Evolutionary conservation across 1,284 basidiomycete genomes (phyloP), one percentile per base, ranked within the genome.

Genomic region (Naganishia sp.): DNA sequence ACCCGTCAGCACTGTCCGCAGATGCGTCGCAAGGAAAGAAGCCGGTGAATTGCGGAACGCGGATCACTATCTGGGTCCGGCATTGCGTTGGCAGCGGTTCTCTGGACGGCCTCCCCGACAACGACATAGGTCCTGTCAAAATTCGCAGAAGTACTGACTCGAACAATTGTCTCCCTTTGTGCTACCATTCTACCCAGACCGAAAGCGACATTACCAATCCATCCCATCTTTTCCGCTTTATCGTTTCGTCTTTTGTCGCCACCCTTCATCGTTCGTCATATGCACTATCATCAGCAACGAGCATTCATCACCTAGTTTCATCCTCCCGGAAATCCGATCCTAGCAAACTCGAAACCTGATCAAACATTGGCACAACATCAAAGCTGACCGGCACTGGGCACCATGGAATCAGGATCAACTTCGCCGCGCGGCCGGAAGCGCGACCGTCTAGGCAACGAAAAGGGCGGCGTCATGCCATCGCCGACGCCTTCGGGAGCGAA

Each of bases 371-470:
- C 58, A 28, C 45, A 58, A 11, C 28, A 42, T 58, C 28, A 32
- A 35, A 32, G 46, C 25, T 31, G 43, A 17, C 31, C 23, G 56
- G 31, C 23, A 25, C 18, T 32, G 56, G 21, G 31, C 11, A 61
- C 21, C 58, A 61, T 61, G 58, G 58, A 61, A 42, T 61, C 58
- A 51, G 58, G 58, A 35, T 50, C 58, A 32, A 25, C 58, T 39
- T 61, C 58, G 6, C 58, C 58, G 28, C 49, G 58, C 41, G 58
- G 58, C 21, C 58, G 58, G 15, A 61, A 61, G 28, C 58, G 58
- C 23, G 58, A 61, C 28, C 58, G 58, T 28, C 58, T 61, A 50
- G 58, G 58, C 39, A 61, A 61, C 32, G 58, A 61, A 51, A 61
- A 39, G 28, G 28, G 11, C n/a, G 23, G 45, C 13, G 23, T 21